Conservation (phyloP, 805 yeast genomes). For the Candida ortonii region DNA sequence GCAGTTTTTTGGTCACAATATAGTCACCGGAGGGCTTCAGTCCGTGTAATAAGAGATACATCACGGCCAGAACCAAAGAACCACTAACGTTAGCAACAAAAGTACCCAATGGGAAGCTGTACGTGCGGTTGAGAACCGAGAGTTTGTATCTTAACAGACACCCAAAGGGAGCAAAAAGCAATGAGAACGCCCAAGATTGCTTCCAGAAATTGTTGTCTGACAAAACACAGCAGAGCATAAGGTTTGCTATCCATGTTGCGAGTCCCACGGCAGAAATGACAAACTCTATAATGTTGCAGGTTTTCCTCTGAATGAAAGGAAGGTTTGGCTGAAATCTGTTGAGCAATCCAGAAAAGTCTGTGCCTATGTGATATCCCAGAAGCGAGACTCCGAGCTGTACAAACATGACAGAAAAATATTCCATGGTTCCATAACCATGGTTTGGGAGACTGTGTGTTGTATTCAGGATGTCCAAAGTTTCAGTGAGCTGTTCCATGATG, state of each 20-base stretch:
- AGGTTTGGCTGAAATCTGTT: constrained; percentile 23
- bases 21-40: not conserved
- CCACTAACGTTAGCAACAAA: constrained; percentile 36
- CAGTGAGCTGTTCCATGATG: constrained; percentile 51
- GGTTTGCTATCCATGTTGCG: constrained; percentile 33
- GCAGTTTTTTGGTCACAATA: constrained; percentile 15
- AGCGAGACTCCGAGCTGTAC: constrained; percentile 61
- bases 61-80: constrained; percentile 20
- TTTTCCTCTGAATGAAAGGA: constrained; percentile 10
- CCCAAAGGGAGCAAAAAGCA: constrained; percentile 71
- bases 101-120: constrained; percentile 54
- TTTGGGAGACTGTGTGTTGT: constrained; percentile 41
- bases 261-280: constrained; percentile 24
- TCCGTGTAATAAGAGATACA: constrained; percentile 22
- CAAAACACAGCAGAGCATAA: constrained; percentile 42
- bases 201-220: constrained; percentile 47
- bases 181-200: constrained; percentile 61
- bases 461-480: constrained; percentile 41
- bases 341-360: constrained; percentile 38
- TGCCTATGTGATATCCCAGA: constrained; percentile 58
- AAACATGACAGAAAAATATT: constrained; percentile 60
- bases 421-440: constrained; percentile 78
- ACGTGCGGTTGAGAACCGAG: constrained; percentile 46
- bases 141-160: constrained; percentile 56
- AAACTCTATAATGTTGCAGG: constrained; percentile 13